Evolutionary conservation across 768 basidiomycete species (phyloP).

Genomic region (Cyathus striatus): DNA sequence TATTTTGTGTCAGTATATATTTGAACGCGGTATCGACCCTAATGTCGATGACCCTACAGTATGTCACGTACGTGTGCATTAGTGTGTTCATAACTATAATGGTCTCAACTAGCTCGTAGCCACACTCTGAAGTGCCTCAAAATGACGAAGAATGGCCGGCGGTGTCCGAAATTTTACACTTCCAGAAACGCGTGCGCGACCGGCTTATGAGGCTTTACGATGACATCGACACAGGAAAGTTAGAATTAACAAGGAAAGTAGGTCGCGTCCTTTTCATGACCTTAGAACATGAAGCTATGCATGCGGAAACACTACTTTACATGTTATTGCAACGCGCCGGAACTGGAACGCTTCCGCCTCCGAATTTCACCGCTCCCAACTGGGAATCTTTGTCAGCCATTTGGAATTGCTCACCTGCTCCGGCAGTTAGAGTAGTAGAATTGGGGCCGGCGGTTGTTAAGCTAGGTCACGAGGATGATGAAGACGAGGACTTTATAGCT

Average conservation of each 20-base stretch:
- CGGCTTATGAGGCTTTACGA: conserved; percentile 70
- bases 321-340: conserved; percentile 87
- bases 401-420: conserved; percentile 47
- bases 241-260: conserved; percentile 55
- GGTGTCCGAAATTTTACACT: conserved; percentile 62
- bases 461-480: conserved; percentile 82
- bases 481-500: conserved; percentile 54
- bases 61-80: conserved; percentile 62
- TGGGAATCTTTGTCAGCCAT: conserved; percentile 50
- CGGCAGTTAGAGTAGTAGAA: conserved; percentile 38
- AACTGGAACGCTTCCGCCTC: conserved; percentile 73
- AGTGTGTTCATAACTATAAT: not conserved
- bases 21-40: conserved; percentile 95
- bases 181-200: conserved; percentile 72
- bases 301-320: conserved; percentile 90
- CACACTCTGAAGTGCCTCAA: conserved; percentile 85
- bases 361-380: conserved; percentile 65
- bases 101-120: conserved; percentile 31
- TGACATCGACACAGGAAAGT: conserved; percentile 50
- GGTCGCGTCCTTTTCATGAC: conserved; percentile 88
- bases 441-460: conserved; percentile 55
- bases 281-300: conserved; percentile 85
- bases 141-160: conserved; percentile 85
- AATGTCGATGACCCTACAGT: conserved; percentile 84
- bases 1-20: conserved; percentile 50